Evolutionary conservation across 208 protist genomes (phyloP).

Genomic region (Trypanosoma vivax): DNA sequence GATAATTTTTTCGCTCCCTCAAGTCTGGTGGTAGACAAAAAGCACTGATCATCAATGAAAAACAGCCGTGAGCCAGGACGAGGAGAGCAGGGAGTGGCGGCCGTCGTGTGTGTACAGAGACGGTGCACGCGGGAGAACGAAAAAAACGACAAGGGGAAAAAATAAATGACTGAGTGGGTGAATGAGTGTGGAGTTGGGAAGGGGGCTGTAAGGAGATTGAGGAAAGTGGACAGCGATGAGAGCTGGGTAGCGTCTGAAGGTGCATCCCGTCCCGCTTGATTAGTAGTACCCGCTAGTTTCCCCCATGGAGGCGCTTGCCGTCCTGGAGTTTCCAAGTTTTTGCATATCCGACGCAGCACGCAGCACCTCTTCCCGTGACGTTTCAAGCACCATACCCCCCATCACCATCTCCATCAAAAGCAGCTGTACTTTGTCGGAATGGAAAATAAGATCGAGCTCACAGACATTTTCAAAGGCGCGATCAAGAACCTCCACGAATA

Average conservation of each 20-base stretch:
- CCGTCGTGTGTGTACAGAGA: background rate
- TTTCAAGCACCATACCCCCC: conserved; percentile 96
- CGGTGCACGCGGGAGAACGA: too few relatives aligned
- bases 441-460: conserved; percentile 98
- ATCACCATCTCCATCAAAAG: conserved; percentile 97
- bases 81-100: background rate
- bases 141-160: background rate
- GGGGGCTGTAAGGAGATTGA: too few relatives aligned
- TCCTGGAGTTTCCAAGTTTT: conserved; percentile 13
- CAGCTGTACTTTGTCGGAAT: conserved; percentile 96
- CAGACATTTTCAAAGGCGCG: conserved; percentile 98
- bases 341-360: conserved; percentile 59
- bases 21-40: too few relatives aligned
- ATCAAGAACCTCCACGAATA: conserved; percentile 97
- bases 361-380: conserved; percentile 88
- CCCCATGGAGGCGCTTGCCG: background rate
- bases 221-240: background rate
- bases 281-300: conserved; percentile 21
- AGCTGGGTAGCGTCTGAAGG: background rate
- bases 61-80: background rate
- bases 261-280: background rate
- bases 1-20: too few relatives aligned
- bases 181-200: background rate
- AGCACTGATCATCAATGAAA: too few relatives aligned
- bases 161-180: background rate